A percentile compares a stretch with the other conserved stretches of the same genome.
These are phyloP conservation scores for Ceratobasidium theobromae DNA, from an alignment of 1,284 basidiomycete genomes.

Conservation along the genomic window DNA sequence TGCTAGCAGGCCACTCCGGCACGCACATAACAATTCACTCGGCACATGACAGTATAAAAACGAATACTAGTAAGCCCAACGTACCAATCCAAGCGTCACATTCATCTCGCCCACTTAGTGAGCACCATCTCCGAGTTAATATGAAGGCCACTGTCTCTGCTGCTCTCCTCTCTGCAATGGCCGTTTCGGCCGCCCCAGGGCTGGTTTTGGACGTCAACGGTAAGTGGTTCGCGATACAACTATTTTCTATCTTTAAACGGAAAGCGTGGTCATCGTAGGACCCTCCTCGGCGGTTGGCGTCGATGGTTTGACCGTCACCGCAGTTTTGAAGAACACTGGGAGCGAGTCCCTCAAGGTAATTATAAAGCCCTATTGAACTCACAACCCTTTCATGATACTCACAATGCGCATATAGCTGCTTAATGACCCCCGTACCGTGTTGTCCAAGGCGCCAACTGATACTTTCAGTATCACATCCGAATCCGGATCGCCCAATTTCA, in stretches of 20 bases:
- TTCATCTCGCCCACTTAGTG: too few species aligned
- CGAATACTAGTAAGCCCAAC: too few species aligned
- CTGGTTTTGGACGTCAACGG: conserved; percentile 3
- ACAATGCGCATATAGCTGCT: neutral
- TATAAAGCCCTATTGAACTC: neutral
- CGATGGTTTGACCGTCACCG: neutral
- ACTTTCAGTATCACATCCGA: conserved; percentile 46
- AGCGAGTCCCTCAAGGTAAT: conserved; percentile 8
- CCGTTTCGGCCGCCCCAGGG: conserved; percentile 1
- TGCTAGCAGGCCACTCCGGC: neutral
- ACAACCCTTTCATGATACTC: neutral
- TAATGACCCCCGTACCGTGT: conserved; percentile 5
- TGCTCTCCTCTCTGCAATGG: neutral
- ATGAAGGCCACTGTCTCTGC: conserved; percentile 14
- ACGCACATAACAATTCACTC: neutral
- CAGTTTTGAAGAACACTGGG: conserved; percentile 12
- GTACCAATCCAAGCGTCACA: too few species aligned
- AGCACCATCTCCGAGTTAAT: neutral
- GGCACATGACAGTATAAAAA: neutral
- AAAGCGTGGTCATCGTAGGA: conserved; percentile 37
- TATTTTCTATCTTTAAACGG: neutral
- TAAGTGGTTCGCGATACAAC: neutral
- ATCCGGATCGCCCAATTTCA: neutral
- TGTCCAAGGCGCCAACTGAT: conserved; percentile 47
- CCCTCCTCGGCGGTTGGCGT: conserved; percentile 42